A percentile compares a stretch with the other conserved stretches of the same genome.
Evolutionary conservation across 441 rosid species (phyloP).

Genomic region (Biscutella laevigata): DNA sequence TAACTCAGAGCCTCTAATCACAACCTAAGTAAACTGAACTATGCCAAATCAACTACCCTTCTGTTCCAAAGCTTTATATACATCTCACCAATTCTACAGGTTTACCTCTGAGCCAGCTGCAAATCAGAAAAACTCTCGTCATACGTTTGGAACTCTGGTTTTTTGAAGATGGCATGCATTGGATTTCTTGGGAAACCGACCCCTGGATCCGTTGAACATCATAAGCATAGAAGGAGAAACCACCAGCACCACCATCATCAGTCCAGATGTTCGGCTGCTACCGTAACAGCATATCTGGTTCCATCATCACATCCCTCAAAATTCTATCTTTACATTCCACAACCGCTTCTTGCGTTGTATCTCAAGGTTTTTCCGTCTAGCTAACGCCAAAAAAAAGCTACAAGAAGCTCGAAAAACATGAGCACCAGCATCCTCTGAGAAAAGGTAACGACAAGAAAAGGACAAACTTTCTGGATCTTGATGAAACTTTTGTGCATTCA

Average conservation of each 20-base stretch:
- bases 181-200: neutral
- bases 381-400: conserved; percentile 19
- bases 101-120: conserved; percentile 23
- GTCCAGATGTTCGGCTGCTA: conserved; percentile 24
- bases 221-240: conserved; percentile 28
- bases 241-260: conserved; percentile 23
- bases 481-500: conserved; percentile 77
- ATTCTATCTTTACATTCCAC: conserved; percentile 48
- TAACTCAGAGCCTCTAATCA: conserved; percentile 5
- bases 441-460: conserved; percentile 25
- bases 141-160: neutral
- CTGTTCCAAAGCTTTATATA: conserved; percentile 19
- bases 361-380: conserved; percentile 41
- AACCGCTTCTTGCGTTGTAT: conserved; percentile 54
- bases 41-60: conserved; percentile 24
- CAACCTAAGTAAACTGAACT: conserved; percentile 22
- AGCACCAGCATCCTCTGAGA: neutral
- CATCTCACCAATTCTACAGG: conserved; percentile 2
- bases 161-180: conserved; percentile 12
- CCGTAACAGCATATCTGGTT: conserved; percentile 26
- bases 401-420: conserved; percentile 21
- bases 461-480: conserved; percentile 77
- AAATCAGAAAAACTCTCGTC: neutral
- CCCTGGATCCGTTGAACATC: conserved; percentile 16
- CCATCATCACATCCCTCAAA: conserved; percentile 45